Percentiles rank a stretch among this genome's conserved stretches.
Conservation (phyloP, 345 rosid species). For the Acer saccharum region DNA sequence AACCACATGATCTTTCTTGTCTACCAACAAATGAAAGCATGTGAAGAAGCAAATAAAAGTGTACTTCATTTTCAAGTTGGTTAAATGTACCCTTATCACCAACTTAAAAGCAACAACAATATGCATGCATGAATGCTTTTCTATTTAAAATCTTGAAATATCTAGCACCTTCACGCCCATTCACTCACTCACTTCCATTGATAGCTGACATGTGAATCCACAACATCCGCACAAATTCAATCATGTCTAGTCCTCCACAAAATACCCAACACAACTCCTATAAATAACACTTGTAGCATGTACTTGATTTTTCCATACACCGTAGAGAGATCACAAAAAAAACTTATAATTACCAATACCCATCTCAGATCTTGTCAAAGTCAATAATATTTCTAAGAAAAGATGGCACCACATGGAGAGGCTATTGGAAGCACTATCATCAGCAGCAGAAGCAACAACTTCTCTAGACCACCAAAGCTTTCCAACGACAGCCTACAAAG, state of each 20-base stretch:
- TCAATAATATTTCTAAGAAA: neutral
- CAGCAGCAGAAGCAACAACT: constrained; percentile 25
- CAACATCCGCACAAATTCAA: constrained; percentile 39
- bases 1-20: too few species aligned
- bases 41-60: neutral
- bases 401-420: constrained; percentile 74
- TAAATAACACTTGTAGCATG: constrained; percentile 26
- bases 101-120: constrained; percentile 15
- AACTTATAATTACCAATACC: too few species aligned
- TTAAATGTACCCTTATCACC: constrained; percentile 1
- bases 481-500: constrained; percentile 54
- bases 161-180: constrained; percentile 23
- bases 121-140: constrained; percentile 8
- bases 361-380: neutral
- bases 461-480: constrained; percentile 60
- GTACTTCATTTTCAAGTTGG: neutral
- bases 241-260: constrained; percentile 1
- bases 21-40: neutral
- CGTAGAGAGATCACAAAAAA: neutral
- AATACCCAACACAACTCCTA: constrained; percentile 13
- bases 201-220: constrained; percentile 41
- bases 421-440: constrained; percentile 24
- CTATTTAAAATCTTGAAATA: neutral
- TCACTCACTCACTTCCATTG: constrained; percentile 19
- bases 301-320: neutral